These are phyloP conservation scores for Colletotrichum godetiae DNA, from an alignment of 2,329 filamentous ascomycete species.

Conservation along the genomic window DNA sequence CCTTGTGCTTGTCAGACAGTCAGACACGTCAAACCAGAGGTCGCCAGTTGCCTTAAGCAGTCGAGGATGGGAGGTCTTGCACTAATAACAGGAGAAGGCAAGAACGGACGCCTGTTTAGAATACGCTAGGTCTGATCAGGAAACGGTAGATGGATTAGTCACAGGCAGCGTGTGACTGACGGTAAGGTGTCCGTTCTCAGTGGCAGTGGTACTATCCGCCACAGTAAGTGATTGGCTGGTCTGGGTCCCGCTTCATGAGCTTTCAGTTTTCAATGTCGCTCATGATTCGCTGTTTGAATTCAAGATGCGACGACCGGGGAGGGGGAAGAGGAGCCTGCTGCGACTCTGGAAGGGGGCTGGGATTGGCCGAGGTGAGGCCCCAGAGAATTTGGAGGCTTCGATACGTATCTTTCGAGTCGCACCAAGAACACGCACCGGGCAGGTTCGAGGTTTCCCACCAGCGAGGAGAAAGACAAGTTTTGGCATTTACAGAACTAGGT, in stretches of 20 bases:
- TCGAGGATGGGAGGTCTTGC: slow-evolving; percentile 13
- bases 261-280: slow-evolving; percentile 19
- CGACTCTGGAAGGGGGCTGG: slow-evolving; percentile 29
- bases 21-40: too few relatives aligned
- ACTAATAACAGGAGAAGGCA: slow-evolving; percentile 18
- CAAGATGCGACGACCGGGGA: slow-evolving; percentile 19
- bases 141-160: slow-evolving; percentile 12
- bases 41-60: neutral
- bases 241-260: slow-evolving; percentile 1
- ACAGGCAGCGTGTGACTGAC: slow-evolving; percentile 4
- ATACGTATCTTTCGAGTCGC: slow-evolving; percentile 20
- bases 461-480: neutral
- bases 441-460: neutral
- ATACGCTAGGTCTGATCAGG: slow-evolving; percentile 6
- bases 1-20: too few relatives aligned
- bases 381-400: slow-evolving; percentile 3
- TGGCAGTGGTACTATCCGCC: slow-evolving; percentile 5
- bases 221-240: neutral
- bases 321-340: slow-evolving; percentile 26
- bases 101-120: slow-evolving; percentile 9
- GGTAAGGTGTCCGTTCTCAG: slow-evolving; percentile 27
- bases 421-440: neutral
- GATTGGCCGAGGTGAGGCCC: slow-evolving; percentile 25
- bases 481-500: neutral
- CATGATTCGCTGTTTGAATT: slow-evolving; percentile 29